Conservation (phyloP, 129 eudicot species). For the Logfia minima region DNA sequence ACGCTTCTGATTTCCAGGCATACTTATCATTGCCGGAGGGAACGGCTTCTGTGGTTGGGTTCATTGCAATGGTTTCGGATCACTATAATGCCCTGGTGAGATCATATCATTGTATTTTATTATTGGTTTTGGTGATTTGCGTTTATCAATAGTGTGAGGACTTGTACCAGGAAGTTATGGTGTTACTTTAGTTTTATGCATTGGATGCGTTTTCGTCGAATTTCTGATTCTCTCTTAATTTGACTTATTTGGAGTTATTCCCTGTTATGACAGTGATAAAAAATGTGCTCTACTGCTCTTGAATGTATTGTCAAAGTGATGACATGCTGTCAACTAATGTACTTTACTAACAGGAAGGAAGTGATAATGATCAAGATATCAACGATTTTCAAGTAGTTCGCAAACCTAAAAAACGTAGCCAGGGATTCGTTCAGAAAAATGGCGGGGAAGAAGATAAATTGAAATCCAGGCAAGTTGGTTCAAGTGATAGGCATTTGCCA, state of each 20-base stretch:
- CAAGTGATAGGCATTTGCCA: slow-evolving; percentile 43
- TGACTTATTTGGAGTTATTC: neutral
- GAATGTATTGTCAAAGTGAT: neutral
- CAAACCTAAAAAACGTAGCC: slow-evolving; percentile 40
- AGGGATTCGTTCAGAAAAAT: slow-evolving; percentile 32
- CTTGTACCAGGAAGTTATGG: neutral
- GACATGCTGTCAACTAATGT: slow-evolving; percentile 14
- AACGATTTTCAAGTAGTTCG: slow-evolving; percentile 30
- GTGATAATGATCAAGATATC: slow-evolving; percentile 41
- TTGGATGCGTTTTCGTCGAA: neutral
- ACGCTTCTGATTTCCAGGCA: slow-evolving; percentile 44
- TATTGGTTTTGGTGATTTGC: neutral
- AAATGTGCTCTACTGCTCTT: neutral
- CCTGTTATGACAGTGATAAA: neutral
- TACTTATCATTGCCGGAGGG: slow-evolving; percentile 69
- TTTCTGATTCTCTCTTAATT: neutral
- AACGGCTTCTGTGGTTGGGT: slow-evolving; percentile 65
- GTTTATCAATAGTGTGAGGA: slow-evolving; percentile 1
- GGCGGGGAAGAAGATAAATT: slow-evolving; percentile 34
- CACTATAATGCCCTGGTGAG: slow-evolving; percentile 47
- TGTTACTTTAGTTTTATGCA: neutral
- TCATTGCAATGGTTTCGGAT: slow-evolving; percentile 72
- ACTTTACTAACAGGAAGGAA: slow-evolving; percentile 43
- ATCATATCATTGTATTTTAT: slow-evolving; percentile 4
- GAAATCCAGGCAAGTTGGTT: slow-evolving; percentile 32